Evolutionary conservation across 1,139 yeast genomes (phyloP).

Genomic region (Scheffersomyces stambukii): DNA sequence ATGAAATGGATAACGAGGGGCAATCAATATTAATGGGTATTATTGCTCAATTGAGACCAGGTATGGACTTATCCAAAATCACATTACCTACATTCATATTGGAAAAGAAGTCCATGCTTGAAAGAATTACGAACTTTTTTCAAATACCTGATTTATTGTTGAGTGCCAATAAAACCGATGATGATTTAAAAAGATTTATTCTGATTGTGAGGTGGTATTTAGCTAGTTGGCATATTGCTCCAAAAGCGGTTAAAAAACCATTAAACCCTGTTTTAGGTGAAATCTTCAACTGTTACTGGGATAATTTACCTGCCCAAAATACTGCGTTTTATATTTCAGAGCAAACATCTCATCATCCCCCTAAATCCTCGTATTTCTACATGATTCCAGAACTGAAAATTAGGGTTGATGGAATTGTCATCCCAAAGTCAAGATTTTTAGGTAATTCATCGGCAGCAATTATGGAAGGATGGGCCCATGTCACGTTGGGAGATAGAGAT

Average conservation of each 20-base stretch:
- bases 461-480: conserved; percentile 85
- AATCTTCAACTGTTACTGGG: conserved; percentile 89
- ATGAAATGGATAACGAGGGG: conserved; percentile 87
- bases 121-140: conserved; percentile 85
- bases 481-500: conserved; percentile 62
- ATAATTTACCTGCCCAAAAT: conserved; percentile 58
- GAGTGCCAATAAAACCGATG: conserved; percentile 58
- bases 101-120: conserved; percentile 94
- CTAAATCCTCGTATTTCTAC: conserved; percentile 90
- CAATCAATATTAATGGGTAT: conserved; percentile 83
- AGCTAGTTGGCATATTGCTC: conserved; percentile 97
- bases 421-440: conserved; percentile 82
- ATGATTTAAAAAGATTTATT: conserved; percentile 65
- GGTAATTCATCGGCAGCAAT: conserved; percentile 97
- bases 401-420: conserved; percentile 82
- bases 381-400: conserved; percentile 76
- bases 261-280: conserved; percentile 93
- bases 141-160: conserved; percentile 76
- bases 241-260: conserved; percentile 97
- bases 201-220: conserved; percentile 82
- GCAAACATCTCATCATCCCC: conserved; percentile 98
- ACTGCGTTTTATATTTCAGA: conserved; percentile 84
- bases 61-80: conserved; percentile 83
- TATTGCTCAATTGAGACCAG: conserved; percentile 87
- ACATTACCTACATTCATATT: conserved; percentile 92